phyloP scores from a whole-genome alignment of 345 rosid species.

The Eucalyptus sp. region DNA sequence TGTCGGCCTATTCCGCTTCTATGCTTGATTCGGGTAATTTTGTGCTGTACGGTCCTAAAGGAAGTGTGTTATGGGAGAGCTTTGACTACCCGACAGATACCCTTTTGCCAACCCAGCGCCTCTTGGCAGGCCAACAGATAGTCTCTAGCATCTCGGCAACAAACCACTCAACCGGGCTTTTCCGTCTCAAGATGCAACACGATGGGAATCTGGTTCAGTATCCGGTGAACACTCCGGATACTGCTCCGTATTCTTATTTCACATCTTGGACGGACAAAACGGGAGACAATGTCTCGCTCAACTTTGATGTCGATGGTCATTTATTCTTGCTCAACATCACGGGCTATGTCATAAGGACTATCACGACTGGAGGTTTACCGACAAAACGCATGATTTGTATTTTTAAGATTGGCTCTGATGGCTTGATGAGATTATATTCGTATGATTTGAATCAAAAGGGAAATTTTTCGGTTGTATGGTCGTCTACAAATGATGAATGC shows the following conservation, averaged over 20 bases:
- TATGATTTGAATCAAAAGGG: not conserved
- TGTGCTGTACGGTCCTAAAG: not conserved
- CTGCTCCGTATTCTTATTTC: conserved; percentile 1
- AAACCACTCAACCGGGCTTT: conserved; percentile 4
- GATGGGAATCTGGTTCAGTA: conserved; percentile 18
- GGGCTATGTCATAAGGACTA: not conserved
- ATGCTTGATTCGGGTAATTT: conserved; percentile 16
- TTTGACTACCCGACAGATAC: conserved; percentile 19
- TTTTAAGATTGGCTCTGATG: conserved; percentile 1
- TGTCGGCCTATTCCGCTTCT: not conserved
- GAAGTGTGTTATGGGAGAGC: conserved; percentile 11
- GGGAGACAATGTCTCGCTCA: not conserved
- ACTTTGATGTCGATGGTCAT: conserved; percentile 3
- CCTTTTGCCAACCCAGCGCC: conserved; percentile 6
- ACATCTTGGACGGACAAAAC: rapidly evolving
- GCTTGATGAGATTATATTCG: conserved; percentile 2
- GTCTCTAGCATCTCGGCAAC: conserved; percentile 3
- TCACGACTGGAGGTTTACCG: not conserved
- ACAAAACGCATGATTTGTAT: not conserved
- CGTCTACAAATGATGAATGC: not conserved
- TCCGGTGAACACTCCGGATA: not conserved
- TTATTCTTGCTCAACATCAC: not conserved
- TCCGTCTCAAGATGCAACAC: not conserved
- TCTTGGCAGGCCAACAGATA: not conserved
- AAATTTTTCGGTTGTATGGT: not conserved